A percentile compares a stretch with the other conserved stretches of the same genome.
Conservation (phyloP, 352 stramenopile species). For the Hyaloperonospora brassicae region DNA sequence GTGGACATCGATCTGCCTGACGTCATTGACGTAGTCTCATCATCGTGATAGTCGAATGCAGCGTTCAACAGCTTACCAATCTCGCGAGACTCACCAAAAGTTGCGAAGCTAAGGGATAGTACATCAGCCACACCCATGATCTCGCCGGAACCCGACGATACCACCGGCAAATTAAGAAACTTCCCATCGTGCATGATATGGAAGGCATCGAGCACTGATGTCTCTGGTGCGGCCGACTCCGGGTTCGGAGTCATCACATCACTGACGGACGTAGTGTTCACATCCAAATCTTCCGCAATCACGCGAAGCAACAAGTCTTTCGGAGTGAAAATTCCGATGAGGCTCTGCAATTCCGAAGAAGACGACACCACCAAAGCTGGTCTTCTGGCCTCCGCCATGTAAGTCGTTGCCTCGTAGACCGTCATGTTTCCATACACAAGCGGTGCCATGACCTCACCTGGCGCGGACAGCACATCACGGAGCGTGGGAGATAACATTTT, state of each 20-base stretch:
- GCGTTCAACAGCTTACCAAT: constrained; percentile 77
- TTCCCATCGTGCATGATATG: constrained; percentile 98
- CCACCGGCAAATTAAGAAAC: constrained; percentile 95
- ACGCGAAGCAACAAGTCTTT: constrained; percentile 97
- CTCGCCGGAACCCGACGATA: constrained; percentile 59
- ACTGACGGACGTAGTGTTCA: constrained; percentile 83
- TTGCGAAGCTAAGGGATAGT: constrained; percentile 64
- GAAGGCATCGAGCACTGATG: constrained; percentile 93
- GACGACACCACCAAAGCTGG: constrained; percentile 68
- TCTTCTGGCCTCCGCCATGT: constrained; percentile 74
- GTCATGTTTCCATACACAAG: constrained; percentile 65
- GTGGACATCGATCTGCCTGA: constrained; percentile 52
- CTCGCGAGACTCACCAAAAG: constrained; percentile 75
- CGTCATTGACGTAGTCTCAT: constrained; percentile 43
- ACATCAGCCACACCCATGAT: constrained; percentile 80
- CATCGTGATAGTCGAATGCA: constrained; percentile 65
- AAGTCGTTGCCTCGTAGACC: constrained; percentile 61
- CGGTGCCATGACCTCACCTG: constrained; percentile 57
- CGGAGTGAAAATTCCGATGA: constrained; percentile 96
- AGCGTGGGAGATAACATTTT: constrained; percentile 84
- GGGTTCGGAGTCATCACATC: constrained; percentile 94
- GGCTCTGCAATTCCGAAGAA: constrained; percentile 37
- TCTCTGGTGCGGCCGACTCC: constrained; percentile 89
- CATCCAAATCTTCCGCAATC: constrained; percentile 85
- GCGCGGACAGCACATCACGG: constrained; percentile 56